A percentile compares a stretch with the other conserved stretches of the same genome.
Conservation (phyloP, 345 rosid genomes). For the Moricandia moricandioides region DNA sequence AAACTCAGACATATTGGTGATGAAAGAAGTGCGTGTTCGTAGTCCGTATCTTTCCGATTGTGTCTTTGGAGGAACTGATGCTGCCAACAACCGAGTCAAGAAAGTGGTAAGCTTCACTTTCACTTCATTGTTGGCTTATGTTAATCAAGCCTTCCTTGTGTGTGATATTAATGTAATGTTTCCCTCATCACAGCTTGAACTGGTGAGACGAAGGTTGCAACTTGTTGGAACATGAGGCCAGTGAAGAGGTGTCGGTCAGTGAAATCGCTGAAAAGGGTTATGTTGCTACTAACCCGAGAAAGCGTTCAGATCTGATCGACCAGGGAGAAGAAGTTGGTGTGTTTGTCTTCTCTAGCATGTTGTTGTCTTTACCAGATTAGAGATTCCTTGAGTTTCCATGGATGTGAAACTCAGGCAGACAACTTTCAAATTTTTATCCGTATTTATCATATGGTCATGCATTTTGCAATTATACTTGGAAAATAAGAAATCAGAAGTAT, state of each 20-base stretch:
- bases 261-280: constrained; percentile 17
- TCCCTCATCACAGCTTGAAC: constrained; percentile 28
- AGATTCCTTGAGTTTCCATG: constrained; percentile 17
- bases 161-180: constrained; percentile 8
- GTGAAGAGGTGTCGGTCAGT: constrained; percentile 24
- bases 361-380: constrained; percentile 35
- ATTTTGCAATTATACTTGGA: not conserved
- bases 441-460: constrained; percentile 23
- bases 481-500: too few species aligned
- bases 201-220: constrained; percentile 39
- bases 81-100: constrained; percentile 95
- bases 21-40: constrained; percentile 88
- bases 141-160: not conserved
- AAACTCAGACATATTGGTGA: constrained; percentile 79
- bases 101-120: constrained; percentile 72
- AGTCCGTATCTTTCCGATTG: constrained; percentile 86
- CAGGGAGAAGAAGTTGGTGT: constrained; percentile 4
- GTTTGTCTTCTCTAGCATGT: constrained; percentile 25
- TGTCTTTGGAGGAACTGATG: constrained; percentile 88
- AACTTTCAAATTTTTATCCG: not conserved
- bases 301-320: constrained; percentile 26
- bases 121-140: not conserved
- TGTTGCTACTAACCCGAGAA: constrained; percentile 11
- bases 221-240: constrained; percentile 29
- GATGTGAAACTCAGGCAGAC: constrained; percentile 11